Base-by-base conservation (phyloP, 768 basidiomycete genomes). In the Boletus tomentosulus region DNA sequence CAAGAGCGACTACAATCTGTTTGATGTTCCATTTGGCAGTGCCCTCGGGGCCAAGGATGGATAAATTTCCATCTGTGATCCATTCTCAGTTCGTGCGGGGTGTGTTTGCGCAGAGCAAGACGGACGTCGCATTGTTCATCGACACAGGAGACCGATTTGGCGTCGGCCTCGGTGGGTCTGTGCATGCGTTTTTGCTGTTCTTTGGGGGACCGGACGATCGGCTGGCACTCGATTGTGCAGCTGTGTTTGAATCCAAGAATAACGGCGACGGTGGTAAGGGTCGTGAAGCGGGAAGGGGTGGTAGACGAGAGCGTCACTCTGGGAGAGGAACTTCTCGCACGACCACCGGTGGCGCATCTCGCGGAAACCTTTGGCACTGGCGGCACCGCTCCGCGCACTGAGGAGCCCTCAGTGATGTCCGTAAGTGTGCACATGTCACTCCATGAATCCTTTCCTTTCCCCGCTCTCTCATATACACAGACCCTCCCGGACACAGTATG, bases 151-250 rank as follows among this genome's bases (percentile, higher is more conserved):
- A 74, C 48, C 61, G 58, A 8, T 48, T 62, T 27, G 58, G 63
- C 1, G 54, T 59, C 42, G 54, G 47, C 16, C 1, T 54, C 30
- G 67, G 69, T 44, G 71, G 71, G 38, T 68, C 62, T 12, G 19
- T 19, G 61, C 89, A 92, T 63, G 60, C 97, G 9, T 89, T 92
- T 71, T 64, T 97, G 15, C 89, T 92, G 0, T 98, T 98, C 80
- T 89, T 92, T 66, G 95, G 95, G 27, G 96, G 95, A 0, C 88
- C 92, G 0, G 95, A 98, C 67, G 95, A 97, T 66, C 78, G 95
- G 3, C 76, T 93, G 19, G 91, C 92, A 0, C 73, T 98, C 33
- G 83, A 88, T 28, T 84, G 80, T 87, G 15, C 94, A 95, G 69
- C 73, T n/a, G n/a, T 96, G 90, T 67, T 74, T 78, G 52, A 86